Conservation (phyloP, 1,284 basidiomycete species). For the Pseudozyma thailandica region DNA sequence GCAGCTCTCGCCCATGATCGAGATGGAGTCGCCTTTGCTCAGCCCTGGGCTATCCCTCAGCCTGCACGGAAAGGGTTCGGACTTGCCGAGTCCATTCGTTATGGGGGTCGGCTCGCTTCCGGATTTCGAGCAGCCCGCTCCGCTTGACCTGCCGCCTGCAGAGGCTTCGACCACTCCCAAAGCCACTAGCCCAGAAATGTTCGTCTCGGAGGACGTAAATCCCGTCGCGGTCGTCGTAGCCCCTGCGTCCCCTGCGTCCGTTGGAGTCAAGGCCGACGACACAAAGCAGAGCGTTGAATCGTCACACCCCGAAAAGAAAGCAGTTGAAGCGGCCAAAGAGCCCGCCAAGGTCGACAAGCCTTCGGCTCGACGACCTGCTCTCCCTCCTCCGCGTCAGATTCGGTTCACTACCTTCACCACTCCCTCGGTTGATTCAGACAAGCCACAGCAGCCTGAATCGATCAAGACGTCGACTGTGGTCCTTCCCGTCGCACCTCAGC, state of each 20-base stretch:
- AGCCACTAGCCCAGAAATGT: constrained; percentile 13
- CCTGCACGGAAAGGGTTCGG: constrained; percentile 26
- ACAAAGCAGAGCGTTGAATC: neutral
- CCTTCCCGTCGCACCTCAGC: constrained; percentile 1
- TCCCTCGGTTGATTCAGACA: constrained; percentile 23
- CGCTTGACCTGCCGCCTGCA: constrained; percentile 35
- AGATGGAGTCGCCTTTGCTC: constrained; percentile 49
- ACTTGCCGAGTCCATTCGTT: constrained; percentile 43
- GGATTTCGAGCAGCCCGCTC: constrained; percentile 45
- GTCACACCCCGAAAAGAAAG: constrained; percentile 6
- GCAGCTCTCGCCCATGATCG: constrained; percentile 51
- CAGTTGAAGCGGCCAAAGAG: constrained; percentile 6
- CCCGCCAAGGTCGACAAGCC: constrained; percentile 23
- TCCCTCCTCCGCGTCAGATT: constrained; percentile 48
- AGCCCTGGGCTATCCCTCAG: constrained; percentile 39
- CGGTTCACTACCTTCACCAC: constrained; percentile 45
- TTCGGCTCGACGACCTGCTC: constrained; percentile 27
- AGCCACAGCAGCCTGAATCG: constrained; percentile 18
- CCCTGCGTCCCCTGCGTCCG: neutral
- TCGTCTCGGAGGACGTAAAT: neutral
- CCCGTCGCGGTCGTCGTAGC: neutral
- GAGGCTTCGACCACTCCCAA: constrained; percentile 37
- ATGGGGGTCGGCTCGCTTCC: constrained; percentile 37
- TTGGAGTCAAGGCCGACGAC: constrained; percentile 3
- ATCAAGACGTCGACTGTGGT: constrained; percentile 10